Base-by-base conservation (phyloP, 2,329 filamentous ascomycete species). In the Thyridium curvatum region DNA sequence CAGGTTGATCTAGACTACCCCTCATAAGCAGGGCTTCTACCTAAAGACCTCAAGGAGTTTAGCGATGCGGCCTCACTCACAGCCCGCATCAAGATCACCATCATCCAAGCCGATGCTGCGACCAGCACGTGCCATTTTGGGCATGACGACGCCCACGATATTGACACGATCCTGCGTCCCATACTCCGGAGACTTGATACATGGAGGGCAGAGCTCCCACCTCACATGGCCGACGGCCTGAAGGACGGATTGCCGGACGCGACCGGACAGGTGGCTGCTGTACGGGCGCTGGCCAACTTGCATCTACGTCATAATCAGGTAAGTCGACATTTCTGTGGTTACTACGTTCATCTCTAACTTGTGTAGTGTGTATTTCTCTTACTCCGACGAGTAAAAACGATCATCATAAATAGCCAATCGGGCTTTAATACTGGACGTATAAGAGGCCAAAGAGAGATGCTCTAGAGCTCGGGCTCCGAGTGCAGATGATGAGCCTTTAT, bases 231-330 rank as follows among this genome's bases (percentile, higher is more conserved):
- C 21, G 21, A 26, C 21, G 21, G 21, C 10, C 21, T 26, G 6
- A 26, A 26, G 10, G 21, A 26, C 10, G 21, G 21, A 26, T 10
- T 26, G 21, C 21, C 21, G 21, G 21, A 26, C 10, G 21, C 21
- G 21, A 26, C 21, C 10, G 21, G 39, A 40, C 9, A 12, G 18
- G 2, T 28, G 28, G 21, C 39, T 2, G 8, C 31, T 3, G 18
- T 41, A 10, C 39, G 39, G 2, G 34, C 39, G 3, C 14, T 38
- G 4, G 39, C 39, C 31, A 41, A 41, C 16, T 29, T 41, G 4
- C 31, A 35, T 3, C 21, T 41, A 10, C 35, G 39, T 14, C 35
- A 37, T 31, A 38, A 41, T 18, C 39, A 41, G 16, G 39, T 37
- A 17, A 6, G n/a, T 30, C 17, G 29, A 16, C 12, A 12, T 16